phyloP scores from a whole-genome alignment of 495 filamentous ascomycete genomes.

The Penicillium canescens region DNA sequence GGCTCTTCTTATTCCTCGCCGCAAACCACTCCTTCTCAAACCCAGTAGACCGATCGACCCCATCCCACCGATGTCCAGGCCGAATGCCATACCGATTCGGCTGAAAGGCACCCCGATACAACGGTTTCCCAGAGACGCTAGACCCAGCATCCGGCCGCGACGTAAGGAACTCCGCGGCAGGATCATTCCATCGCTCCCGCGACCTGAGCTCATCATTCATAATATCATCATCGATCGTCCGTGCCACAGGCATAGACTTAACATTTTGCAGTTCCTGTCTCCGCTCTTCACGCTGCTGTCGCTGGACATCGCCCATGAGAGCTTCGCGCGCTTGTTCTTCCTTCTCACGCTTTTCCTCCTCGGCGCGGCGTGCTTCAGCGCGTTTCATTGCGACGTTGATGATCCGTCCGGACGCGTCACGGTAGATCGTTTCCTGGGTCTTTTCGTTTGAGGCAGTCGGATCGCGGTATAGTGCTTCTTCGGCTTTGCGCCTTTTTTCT shows the following conservation, averaged over 20 bases:
- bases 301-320: slow-evolving; percentile 83
- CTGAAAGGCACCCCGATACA: slow-evolving; percentile 75
- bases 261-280: slow-evolving; percentile 72
- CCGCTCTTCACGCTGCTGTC: slow-evolving; percentile 53
- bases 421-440: slow-evolving; percentile 80
- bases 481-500: slow-evolving; percentile 48
- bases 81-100: slow-evolving; percentile 95
- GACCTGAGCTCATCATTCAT: slow-evolving; percentile 82
- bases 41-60: slow-evolving; percentile 90
- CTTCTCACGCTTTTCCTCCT: slow-evolving; percentile 67
- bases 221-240: slow-evolving; percentile 76
- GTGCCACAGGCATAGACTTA: slow-evolving; percentile 74
- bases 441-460: slow-evolving; percentile 34
- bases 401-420: slow-evolving; percentile 88
- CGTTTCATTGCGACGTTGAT: slow-evolving; percentile 90
- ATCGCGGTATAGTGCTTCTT: slow-evolving; percentile 43
- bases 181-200: slow-evolving; percentile 85
- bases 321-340: slow-evolving; percentile 61
- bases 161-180: slow-evolving; percentile 77
- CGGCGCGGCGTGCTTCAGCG: slow-evolving; percentile 74
- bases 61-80: slow-evolving; percentile 95
- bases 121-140: slow-evolving; percentile 63
- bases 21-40: slow-evolving; percentile 95
- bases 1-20: slow-evolving; percentile 72
- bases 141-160: slow-evolving; percentile 41